Percentiles rank a stretch among this genome's conserved stretches.
Evolutionary conservation across 1,284 basidiomycete species (phyloP).

Genomic region (Xanthoconium separans): DNA sequence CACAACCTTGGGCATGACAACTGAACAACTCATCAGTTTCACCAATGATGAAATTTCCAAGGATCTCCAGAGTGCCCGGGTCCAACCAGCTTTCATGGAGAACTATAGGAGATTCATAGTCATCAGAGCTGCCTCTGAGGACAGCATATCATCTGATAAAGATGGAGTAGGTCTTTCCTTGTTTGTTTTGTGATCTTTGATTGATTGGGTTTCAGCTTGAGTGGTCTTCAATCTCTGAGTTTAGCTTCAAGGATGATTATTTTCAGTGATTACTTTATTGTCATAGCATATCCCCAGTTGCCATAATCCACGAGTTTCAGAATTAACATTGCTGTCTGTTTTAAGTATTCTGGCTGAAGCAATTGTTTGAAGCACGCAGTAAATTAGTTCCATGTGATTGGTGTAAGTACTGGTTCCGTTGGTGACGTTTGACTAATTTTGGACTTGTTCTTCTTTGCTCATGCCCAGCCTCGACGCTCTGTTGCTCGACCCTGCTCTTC

Average conservation of each 20-base stretch:
- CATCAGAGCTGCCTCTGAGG: conserved; percentile 40
- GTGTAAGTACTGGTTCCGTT: neutral
- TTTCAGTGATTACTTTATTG: conserved; percentile 18
- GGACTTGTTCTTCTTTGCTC: neutral
- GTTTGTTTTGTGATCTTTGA: neutral
- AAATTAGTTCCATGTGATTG: conserved; percentile 29
- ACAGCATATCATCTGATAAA: conserved; percentile 24
- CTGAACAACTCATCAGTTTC: conserved; percentile 17
- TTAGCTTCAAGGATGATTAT: conserved; percentile 45
- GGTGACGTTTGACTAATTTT: neutral
- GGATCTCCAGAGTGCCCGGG: conserved; percentile 29
- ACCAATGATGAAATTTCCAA: conserved; percentile 24
- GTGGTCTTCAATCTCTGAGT: conserved; percentile 32
- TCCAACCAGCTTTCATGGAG: conserved; percentile 56
- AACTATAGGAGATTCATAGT: conserved; percentile 62
- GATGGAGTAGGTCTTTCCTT: conserved; percentile 34
- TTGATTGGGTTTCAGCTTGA: conserved; percentile 37
- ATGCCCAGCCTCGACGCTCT: conserved; percentile 39
- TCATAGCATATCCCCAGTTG: conserved; percentile 2
- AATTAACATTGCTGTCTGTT: neutral
- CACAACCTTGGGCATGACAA: conserved; percentile 11
- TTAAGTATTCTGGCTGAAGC: no score
- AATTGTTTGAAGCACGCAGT: neutral
- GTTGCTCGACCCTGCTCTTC: conserved; percentile 69
- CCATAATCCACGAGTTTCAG: neutral